Evolutionary conservation across 2,329 filamentous ascomycete genomes (phyloP), one percentile per base, ranked within the genome.

Genomic region (Botrytis hyacinthi): DNA sequence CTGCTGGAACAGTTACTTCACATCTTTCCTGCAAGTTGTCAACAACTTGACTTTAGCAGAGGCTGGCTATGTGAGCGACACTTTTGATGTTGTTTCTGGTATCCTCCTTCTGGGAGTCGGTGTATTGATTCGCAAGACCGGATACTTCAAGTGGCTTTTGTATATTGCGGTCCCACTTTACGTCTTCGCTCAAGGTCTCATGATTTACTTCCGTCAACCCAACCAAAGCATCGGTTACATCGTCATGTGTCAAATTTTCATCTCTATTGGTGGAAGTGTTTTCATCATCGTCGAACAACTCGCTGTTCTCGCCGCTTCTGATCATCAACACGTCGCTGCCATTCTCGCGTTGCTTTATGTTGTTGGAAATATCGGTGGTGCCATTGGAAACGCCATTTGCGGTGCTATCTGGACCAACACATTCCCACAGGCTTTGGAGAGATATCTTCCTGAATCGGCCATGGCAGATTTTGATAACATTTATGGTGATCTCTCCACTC

Each of bases 321-420:
- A 85, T 40, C 89, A 91, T 77, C 86, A 90, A 77, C 85, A 90
- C 78, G 83, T 92, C 8, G 87, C 89, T 44, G 86, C 86, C n/a
- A 86, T 89, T 40, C 85, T 91, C 16, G 88, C 89, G 22, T 83
- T 92, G 72, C 71, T 75, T 48, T 76, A 74, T 46, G 74, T 76
- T 20, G 61, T 89, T 29, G 85, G 88, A 76, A 87, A 86, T 75
- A 85, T 91, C 75, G 90, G 89, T 57, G 86, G 85, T 57, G 88
- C 89, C 1, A 83, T 91, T 18, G 90, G 89, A 3, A 85, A 85
- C 3, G 86, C 89, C 26, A 86, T 92, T 69, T 87, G 89, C 3
- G 86, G 86, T 0, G 89, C 90, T 20, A 88, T 93, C 76, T 92
- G 90, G 90, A 89, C 87, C 0, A 85, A 87, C 75, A 86, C 87